phyloP scores from a whole-genome alignment of 352 stramenopile species.

The Pythium rishiriense region DNA sequence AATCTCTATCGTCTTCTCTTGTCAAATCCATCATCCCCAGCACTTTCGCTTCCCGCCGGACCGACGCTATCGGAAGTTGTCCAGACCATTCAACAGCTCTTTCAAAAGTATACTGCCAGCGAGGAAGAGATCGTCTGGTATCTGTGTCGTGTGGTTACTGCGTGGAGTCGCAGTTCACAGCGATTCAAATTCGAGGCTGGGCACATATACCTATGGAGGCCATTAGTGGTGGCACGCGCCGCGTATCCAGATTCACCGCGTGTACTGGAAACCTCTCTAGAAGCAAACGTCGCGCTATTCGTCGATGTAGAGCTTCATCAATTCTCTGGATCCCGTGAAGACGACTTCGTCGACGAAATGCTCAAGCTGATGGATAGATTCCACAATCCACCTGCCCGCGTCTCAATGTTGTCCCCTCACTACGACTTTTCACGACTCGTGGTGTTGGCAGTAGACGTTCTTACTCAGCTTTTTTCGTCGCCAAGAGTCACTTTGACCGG shows the following conservation, averaged over 20 bases:
- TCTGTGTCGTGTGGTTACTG: constrained; percentile 29
- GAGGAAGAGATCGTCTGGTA: constrained; percentile 47
- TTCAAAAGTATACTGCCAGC: constrained; percentile 23
- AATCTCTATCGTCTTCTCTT: constrained; percentile 23
- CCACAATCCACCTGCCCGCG: neutral
- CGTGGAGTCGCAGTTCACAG: constrained; percentile 22
- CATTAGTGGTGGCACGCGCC: constrained; percentile 33
- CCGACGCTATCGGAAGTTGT: neutral
- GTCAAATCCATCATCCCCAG: neutral
- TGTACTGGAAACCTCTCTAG: constrained; percentile 36
- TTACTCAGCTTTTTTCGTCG: neutral
- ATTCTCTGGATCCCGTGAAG: neutral
- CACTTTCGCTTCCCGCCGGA: neutral
- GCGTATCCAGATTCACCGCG: constrained; percentile 34
- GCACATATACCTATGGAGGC: constrained; percentile 32
- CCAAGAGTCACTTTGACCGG: neutral
- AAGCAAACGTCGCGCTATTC: constrained; percentile 34
- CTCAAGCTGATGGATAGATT: constrained; percentile 27
- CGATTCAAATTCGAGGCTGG: constrained; percentile 49
- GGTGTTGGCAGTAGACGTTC: constrained; percentile 9
- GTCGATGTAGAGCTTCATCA: constrained; percentile 36
- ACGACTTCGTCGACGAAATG: constrained; percentile 25
- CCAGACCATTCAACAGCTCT: constrained; percentile 24
- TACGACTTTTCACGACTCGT: constrained; percentile 17
- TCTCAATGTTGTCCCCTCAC: neutral